Percentiles rank a stretch among this genome's conserved stretches.
These are phyloP conservation scores for Ophiostoma ulmi DNA, from an alignment of 2,329 filamentous ascomycete genomes.

Conservation along the genomic window DNA sequence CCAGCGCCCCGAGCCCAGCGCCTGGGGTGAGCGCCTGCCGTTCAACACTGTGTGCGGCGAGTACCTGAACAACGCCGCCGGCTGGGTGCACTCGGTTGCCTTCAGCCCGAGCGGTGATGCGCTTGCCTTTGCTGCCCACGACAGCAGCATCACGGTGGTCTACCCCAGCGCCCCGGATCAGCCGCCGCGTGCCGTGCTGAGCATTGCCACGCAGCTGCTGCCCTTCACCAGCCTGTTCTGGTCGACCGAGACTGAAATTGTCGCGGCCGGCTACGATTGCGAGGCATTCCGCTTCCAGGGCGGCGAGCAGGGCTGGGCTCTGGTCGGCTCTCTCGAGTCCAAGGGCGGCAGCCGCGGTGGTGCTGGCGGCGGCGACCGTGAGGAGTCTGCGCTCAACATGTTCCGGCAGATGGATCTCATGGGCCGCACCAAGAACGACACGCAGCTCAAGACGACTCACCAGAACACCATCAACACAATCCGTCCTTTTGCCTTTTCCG, in stretches of 20 bases:
- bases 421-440: slow-evolving; percentile 87
- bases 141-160: slow-evolving; percentile 93
- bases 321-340: slow-evolving; percentile 73
- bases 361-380: slow-evolving; percentile 58
- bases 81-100: slow-evolving; percentile 89
- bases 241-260: slow-evolving; percentile 87
- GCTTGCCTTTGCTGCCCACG: slow-evolving; percentile 90
- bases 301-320: slow-evolving; percentile 71
- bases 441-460: slow-evolving; percentile 88
- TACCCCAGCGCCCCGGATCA: slow-evolving; percentile 90
- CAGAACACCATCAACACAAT: slow-evolving; percentile 93
- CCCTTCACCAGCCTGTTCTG: slow-evolving; percentile 92
- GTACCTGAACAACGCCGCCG: slow-evolving; percentile 90
- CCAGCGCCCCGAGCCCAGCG: slow-evolving; percentile 73
- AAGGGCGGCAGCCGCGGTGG: slow-evolving; percentile 55
- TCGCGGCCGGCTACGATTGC: slow-evolving; percentile 85
- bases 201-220: slow-evolving; percentile 79
- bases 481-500: slow-evolving; percentile 65
- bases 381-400: slow-evolving; percentile 96
- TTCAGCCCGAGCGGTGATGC: slow-evolving; percentile 91
- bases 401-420: slow-evolving; percentile 98
- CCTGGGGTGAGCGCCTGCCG: slow-evolving; percentile 90
- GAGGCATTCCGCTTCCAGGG: slow-evolving; percentile 89
- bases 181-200: slow-evolving; percentile 83
- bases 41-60: slow-evolving; percentile 99